Evolutionary conservation across 768 basidiomycete species (phyloP), one percentile per base, ranked within the genome.

Genomic region (Termitomyces titanicus): DNA sequence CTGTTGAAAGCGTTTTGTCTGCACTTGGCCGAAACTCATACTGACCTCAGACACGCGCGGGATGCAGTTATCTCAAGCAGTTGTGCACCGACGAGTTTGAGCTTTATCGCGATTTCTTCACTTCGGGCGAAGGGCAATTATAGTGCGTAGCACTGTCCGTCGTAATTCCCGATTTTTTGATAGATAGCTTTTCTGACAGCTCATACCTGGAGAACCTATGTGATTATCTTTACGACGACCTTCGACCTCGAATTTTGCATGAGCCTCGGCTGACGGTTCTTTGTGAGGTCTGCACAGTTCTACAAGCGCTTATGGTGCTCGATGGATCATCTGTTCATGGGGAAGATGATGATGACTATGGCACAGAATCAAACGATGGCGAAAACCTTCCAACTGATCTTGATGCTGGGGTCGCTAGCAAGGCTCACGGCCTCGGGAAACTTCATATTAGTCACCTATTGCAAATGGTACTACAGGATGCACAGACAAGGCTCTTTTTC

Each of bases 241-340:
- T 99, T 1, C 89, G 96, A 1, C 97, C 96, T 5, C 86, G 95
- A 5, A 98, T 99, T 58, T 79, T 98, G 2, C 95, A 98, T 63
- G 96, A 98, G 65, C 86, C 88, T 0, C 84, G 89, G 5, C 81
- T 99, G 44, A 87, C 88, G 1, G 86, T 85, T 0, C 83, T 99
- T 1, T 95, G 94, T 66, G 91, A 95, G 68, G 92, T 98, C 24
- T 99, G 96, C 76, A 98, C 93, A 0, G 92, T 99, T 18, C 78
- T 99, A 3, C 92, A 95, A 66, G 96, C 95, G 0, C 78, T 98
- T 39, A 98, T 98, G 93, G 90, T 98, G 3, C 84, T 94, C 27
- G 94, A 96, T 64, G 77, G 90, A 17, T 74, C 82, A 0, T 70
- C 61, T 54, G 8, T 61, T 37, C 57, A 63, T 2, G 67, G 63